Evolutionary conservation across 352 stramenopile species (phyloP).

Genomic region (Pythium plurisporium): DNA sequence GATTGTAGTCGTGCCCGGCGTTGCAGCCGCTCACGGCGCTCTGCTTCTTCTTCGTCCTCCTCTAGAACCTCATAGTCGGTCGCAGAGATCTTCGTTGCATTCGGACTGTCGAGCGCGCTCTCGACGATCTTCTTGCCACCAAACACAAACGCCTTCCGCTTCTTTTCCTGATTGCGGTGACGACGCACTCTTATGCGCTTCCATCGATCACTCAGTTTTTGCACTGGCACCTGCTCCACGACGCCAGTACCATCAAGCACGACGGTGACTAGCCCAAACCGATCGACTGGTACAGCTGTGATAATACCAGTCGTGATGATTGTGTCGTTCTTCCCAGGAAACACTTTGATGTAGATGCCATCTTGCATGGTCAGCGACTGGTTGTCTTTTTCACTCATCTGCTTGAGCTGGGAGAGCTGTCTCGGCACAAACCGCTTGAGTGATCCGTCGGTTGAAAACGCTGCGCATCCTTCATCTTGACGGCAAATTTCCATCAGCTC

Average conservation of each 20-base stretch:
- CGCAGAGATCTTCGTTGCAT: conserved; percentile 14
- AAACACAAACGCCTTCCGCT: conserved; percentile 44
- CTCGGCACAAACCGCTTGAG: conserved; percentile 75
- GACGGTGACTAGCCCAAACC: conserved; percentile 56
- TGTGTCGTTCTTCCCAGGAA: conserved; percentile 39
- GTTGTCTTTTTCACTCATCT: conserved; percentile 26
- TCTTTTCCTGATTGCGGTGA: conserved; percentile 27
- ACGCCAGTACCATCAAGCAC: conserved; percentile 53
- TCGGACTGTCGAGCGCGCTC: not conserved
- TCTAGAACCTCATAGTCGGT: conserved; percentile 17
- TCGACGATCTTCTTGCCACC: conserved; percentile 24
- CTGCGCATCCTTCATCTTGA: conserved; percentile 64
- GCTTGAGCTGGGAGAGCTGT: conserved; percentile 65
- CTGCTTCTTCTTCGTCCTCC: conserved; percentile 10
- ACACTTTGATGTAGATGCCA: conserved; percentile 62
- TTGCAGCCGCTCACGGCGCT: not conserved
- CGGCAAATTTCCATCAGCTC: conserved; percentile 59
- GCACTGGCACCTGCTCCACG: conserved; percentile 41
- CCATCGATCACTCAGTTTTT: conserved; percentile 61
- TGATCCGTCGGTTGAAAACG: conserved; percentile 63
- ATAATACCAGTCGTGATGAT: conserved; percentile 57
- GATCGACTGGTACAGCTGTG: conserved; percentile 40
- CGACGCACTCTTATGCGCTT: conserved; percentile 48
- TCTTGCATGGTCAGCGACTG: conserved; percentile 26
- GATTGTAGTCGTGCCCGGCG: conserved; percentile 17